A percentile compares a stretch with the other conserved stretches of the same genome.
Conservation (phyloP, 2,329 filamentous ascomycete genomes). For the Sclerotinia trifoliorum region DNA sequence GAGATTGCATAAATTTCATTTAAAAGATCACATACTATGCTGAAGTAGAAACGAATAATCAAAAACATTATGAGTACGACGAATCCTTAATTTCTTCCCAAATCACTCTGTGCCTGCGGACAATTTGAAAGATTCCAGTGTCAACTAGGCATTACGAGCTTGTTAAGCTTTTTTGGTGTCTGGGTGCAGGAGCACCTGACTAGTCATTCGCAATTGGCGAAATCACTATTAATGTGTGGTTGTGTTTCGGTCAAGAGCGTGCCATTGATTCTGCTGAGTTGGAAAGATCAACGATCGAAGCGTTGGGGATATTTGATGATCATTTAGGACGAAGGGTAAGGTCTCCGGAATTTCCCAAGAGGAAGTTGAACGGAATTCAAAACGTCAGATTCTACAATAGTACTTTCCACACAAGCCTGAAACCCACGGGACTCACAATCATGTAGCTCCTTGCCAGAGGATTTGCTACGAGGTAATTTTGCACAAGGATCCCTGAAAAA, state of each 20-base stretch:
- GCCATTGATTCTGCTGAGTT: too few species aligned
- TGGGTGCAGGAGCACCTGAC: background rate
- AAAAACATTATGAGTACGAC: background rate
- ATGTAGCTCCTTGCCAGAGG: too few species aligned
- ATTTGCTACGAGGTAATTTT: background rate
- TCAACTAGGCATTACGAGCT: too few species aligned
- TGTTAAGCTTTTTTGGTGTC: background rate
- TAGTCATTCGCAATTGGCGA: background rate
- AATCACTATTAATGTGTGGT: background rate
- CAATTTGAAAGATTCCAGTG: too few species aligned
- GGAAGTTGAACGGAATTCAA: background rate
- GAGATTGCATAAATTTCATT: background rate
- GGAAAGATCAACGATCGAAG: fast-evolving
- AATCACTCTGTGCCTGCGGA: background rate
- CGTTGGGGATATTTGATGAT: background rate
- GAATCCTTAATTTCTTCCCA: background rate
- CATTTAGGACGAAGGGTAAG: background rate
- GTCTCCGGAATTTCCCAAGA: background rate
- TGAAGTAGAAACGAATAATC: background rate
- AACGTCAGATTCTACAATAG: background rate
- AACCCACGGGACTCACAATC: background rate
- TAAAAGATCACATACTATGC: background rate
- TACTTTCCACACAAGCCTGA: background rate
- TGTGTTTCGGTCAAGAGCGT: background rate
- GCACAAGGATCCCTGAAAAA: fast-evolving